Evolutionary conservation across 2,329 filamentous ascomycete species (phyloP).

Genomic region (Clonostachys rhizophaga): DNA sequence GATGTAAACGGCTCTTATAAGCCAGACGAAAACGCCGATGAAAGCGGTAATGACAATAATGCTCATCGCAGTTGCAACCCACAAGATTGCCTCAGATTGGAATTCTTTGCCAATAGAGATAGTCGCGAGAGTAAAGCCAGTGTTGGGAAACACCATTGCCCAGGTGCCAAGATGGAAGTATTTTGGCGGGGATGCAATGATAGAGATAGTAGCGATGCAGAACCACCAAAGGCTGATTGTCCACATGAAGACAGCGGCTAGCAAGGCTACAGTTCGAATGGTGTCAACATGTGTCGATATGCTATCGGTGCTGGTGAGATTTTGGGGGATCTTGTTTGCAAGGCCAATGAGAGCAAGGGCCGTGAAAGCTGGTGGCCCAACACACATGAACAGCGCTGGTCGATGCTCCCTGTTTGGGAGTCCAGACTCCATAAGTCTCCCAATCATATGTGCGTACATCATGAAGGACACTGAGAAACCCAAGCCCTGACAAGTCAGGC

Average conservation of each 20-base stretch:
- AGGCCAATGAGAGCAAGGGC: conserved; percentile 66
- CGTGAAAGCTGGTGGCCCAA: conserved; percentile 69
- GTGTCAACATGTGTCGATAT: not conserved
- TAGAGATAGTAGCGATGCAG: conserved; percentile 26
- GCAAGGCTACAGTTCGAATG: conserved; percentile 35
- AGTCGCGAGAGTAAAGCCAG: conserved; percentile 52
- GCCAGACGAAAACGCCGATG: not conserved
- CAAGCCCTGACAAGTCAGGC: conserved; percentile 65
- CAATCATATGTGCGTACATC: conserved; percentile 71
- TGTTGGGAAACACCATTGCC: conserved; percentile 60
- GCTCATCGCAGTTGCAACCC: conserved; percentile 45
- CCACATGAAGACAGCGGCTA: conserved; percentile 58
- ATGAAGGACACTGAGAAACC: conserved; percentile 64
- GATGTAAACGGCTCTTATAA: not conserved
- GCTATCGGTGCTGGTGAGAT: too few species aligned
- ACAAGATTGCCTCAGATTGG: conserved; percentile 34
- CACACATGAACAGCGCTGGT: conserved; percentile 70
- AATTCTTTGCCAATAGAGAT: conserved; percentile 48
- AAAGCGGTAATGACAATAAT: conserved; percentile 14
- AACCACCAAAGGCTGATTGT: conserved; percentile 57
- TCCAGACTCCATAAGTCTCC: conserved; percentile 63
- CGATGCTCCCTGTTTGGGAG: conserved; percentile 54
- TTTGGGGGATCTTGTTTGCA: conserved; percentile 35
- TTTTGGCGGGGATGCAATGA: conserved; percentile 4
- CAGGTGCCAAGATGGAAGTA: conserved; percentile 58